Evolutionary conservation across 202 grass and related monocot genomes (phyloP).

Genomic region (Eragrostis tef): DNA sequence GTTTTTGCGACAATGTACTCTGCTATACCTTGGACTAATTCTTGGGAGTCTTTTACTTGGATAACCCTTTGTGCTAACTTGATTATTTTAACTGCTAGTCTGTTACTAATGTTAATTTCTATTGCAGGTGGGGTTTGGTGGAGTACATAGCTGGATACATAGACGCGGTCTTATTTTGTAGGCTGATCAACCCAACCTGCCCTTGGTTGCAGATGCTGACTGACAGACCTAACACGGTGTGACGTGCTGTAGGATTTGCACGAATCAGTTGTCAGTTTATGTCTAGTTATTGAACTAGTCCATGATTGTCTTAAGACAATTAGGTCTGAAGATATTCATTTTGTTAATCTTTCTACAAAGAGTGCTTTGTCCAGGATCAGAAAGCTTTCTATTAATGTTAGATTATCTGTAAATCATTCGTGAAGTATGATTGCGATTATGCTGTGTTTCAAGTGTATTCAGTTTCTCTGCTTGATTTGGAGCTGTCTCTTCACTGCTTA

Average conservation of each 20-base stretch:
- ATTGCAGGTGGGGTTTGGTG: conserved; percentile 42
- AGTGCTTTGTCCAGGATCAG: conserved; percentile 7
- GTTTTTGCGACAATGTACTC: conserved; percentile 5
- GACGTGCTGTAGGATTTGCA: conserved; percentile 43
- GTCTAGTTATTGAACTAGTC: conserved; percentile 29
- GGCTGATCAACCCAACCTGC: conserved; percentile 50
- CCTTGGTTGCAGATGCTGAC: conserved; percentile 62
- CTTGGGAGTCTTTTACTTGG: background rate
- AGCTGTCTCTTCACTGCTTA: background rate
- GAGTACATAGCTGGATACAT: conserved; percentile 65
- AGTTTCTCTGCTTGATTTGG: conserved; percentile 20
- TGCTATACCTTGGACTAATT: background rate
- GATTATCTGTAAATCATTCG: conserved; percentile 49
- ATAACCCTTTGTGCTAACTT: background rate
- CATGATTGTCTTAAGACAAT: conserved; percentile 31
- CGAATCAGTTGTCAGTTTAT: conserved; percentile 38
- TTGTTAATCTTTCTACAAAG: conserved; percentile 47
- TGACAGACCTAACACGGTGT: conserved; percentile 50
- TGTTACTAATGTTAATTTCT: conserved; percentile 33
- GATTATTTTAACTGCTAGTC: conserved; percentile 3
- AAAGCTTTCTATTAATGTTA: conserved; percentile 18
- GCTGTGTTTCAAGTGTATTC: conserved; percentile 27
- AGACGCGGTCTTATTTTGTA: conserved; percentile 55
- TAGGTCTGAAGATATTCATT: conserved; percentile 34
- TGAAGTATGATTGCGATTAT: conserved; percentile 27